Percentiles rank a stretch among this genome's conserved stretches.
Conservation (phyloP, 495 filamentous ascomycete genomes). For the Neurospora tetrasperma region DNA sequence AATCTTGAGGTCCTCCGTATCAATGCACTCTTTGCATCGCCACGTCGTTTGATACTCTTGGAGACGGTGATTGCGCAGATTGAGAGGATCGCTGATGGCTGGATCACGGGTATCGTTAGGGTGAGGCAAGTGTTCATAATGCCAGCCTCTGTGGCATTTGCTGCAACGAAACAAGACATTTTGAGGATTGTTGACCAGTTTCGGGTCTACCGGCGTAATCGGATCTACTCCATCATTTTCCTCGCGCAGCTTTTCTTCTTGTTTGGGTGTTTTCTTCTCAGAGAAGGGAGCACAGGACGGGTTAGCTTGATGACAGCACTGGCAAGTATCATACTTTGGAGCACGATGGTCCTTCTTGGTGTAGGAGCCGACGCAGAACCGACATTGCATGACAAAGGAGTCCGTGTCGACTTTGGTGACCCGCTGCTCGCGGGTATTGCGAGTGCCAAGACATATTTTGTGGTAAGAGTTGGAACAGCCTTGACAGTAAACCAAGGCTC, state of each 20-base stretch:
- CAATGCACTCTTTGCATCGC: constrained; percentile 64
- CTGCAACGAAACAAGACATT: constrained; percentile 78
- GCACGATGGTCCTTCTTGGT: constrained; percentile 55
- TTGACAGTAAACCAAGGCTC: constrained; percentile 71
- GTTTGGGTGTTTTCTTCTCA: constrained; percentile 53
- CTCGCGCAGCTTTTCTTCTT: constrained; percentile 71
- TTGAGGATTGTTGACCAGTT: constrained; percentile 60
- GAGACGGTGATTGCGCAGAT: constrained; percentile 27
- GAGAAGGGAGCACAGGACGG: constrained; percentile 59
- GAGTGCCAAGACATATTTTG: constrained; percentile 65
- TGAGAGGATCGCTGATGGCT: constrained; percentile 27
- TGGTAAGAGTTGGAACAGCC: constrained; percentile 82
- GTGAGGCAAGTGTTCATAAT: constrained; percentile 68
- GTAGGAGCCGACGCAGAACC: constrained; percentile 61
- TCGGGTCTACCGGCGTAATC: constrained; percentile 47
- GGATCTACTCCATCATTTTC: constrained; percentile 74
- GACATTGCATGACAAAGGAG: constrained; percentile 83
- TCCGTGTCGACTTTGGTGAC: constrained; percentile 78
- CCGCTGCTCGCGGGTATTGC: constrained; percentile 68
- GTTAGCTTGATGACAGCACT: constrained; percentile 51
- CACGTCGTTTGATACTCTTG: constrained; percentile 56
- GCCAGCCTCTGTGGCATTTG: constrained; percentile 67
- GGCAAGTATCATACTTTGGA: constrained; percentile 62
- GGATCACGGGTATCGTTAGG: constrained; percentile 24
- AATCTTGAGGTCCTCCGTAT: constrained; percentile 46